Conservation (phyloP, 2,329 filamentous ascomycete genomes). For the Calonectria fujianensis region DNA sequence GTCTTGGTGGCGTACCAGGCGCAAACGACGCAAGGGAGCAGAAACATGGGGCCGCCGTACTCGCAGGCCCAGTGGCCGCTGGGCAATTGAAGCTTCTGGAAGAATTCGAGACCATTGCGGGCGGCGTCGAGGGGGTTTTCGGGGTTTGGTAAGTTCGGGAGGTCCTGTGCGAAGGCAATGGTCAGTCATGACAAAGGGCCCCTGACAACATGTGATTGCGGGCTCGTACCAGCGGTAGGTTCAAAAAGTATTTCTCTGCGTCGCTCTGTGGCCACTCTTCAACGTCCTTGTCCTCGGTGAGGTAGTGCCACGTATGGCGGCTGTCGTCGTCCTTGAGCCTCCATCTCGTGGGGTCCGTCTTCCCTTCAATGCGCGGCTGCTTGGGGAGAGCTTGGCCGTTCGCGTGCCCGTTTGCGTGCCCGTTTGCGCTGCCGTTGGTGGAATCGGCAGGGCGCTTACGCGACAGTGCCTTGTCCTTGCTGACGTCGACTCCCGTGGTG, state of each 20-base stretch:
- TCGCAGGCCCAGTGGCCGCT: conserved; percentile 98
- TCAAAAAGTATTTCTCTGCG: conserved; percentile 93
- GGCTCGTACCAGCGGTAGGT: conserved; percentile 81
- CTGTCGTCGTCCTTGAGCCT: conserved; percentile 88
- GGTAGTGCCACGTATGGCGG: conserved; percentile 95
- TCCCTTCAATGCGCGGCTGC: conserved; percentile 69
- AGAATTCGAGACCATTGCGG: conserved; percentile 89
- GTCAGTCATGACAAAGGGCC: conserved; percentile 15
- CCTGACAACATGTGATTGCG: background rate
- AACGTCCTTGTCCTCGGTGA: conserved; percentile 82
- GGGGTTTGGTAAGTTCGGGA: conserved; percentile 82
- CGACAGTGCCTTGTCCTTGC: conserved; percentile 54
- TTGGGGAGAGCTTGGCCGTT: conserved; percentile 65
- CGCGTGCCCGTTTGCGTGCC: conserved; percentile 60
- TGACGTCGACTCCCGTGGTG: conserved; percentile 56
- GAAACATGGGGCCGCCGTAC: conserved; percentile 98
- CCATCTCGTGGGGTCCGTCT: conserved; percentile 90
- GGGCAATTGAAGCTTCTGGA: conserved; percentile 90
- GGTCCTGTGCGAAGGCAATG: conserved; percentile 70
- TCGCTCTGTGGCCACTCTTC: conserved; percentile 88
- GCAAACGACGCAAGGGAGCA: conserved; percentile 89
- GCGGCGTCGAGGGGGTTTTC: conserved; percentile 85
- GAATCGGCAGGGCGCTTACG: conserved; percentile 67
- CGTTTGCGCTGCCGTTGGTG: conserved; percentile 63
- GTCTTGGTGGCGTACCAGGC: conserved; percentile 93